Percentiles rank a stretch among this genome's conserved stretches.
phyloP scores from a whole-genome alignment of 257 asterid species.

The Solanum sejunctum region DNA sequence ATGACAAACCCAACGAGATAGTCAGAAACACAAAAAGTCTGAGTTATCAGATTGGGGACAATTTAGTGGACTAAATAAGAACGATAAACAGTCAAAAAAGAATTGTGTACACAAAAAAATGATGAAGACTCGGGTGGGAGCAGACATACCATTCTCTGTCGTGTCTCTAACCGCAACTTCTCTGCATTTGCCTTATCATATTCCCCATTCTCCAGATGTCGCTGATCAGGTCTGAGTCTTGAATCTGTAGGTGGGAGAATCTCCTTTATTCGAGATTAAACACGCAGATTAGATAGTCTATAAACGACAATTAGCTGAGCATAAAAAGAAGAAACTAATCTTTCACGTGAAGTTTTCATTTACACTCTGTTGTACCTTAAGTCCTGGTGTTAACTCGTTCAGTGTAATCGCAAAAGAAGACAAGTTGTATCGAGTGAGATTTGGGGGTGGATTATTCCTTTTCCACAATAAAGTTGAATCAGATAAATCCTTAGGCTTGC shows the following conservation, averaged over 20 bases:
- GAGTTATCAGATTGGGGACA: neutral
- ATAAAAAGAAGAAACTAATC: conserved; percentile 2
- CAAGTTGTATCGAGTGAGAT: conserved; percentile 69
- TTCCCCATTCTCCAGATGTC: conserved; percentile 81
- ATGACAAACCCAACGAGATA: neutral
- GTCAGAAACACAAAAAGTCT: neutral
- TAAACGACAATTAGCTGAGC: conserved; percentile 18
- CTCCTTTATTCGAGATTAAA: conserved; percentile 61
- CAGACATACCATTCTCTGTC: conserved; percentile 70
- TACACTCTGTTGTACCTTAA: conserved; percentile 42
- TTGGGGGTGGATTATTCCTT: conserved; percentile 42
- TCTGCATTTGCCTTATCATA: conserved; percentile 79
- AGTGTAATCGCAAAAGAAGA: conserved; percentile 78
- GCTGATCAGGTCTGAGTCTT: conserved; percentile 89
- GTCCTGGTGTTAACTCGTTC: conserved; percentile 72
- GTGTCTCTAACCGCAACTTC: conserved; percentile 72
- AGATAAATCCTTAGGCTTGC: conserved; percentile 38
- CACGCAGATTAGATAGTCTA: conserved; percentile 38
- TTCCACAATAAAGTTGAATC: conserved; percentile 61
- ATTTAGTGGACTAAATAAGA: neutral
- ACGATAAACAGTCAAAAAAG: neutral
- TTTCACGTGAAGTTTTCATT: neutral
- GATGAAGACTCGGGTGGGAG: neutral
- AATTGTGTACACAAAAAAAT: neutral
- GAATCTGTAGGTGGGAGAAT: conserved; percentile 97